Evolutionary conservation across 192 early-diverging fungal genomes (phyloP), one percentile per base, ranked within the genome.

Genomic region (Coemansia sp.): DNA sequence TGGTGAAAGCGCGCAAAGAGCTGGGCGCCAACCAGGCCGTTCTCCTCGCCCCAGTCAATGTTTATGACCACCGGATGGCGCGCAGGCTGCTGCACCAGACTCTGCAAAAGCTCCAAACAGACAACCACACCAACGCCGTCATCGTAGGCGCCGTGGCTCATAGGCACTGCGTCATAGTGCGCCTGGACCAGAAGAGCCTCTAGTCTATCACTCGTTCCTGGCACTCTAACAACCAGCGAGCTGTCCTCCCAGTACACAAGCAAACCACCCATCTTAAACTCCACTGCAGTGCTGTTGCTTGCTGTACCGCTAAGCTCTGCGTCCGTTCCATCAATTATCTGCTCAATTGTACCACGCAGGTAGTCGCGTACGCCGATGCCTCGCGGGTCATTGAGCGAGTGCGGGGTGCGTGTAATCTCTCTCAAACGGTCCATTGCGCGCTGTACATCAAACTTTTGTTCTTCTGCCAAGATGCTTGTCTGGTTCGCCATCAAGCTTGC

Each of bases 21-120:
- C 17, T 71, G 75, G 9, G 90, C 88, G 11, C 90, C 90, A 69
- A 83, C 74, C 17, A 91, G 71, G 0, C 89, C 90, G 63, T 67
- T 74, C 64, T 91, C 90, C 74, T 91, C 90, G 43, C 86, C 86
- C 72, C 90, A 90, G 69, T 91, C 90, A 56, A 91, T 88, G 75
- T 90, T 87, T 65, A 91, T 86, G 12, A 91, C 70, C 44, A 91
- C 81, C 5, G 86, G 84, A 53, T 90, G 84, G 17, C 84, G 74
- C 25, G 85, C 82, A n/a, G 88, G 90, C 42, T 84, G 76, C 20
- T 69, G 61, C 22, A 85, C 76, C 65, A 91, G 73, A 57, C 84
- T 89, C 46, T 88, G 87, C 49, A 88, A 68, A 51, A 89, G 82
- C 75, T 89, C 90, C 39, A 91, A 67, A n/a, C 83, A 86, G 5